Evolutionary conservation across 2,329 filamentous ascomycete genomes (phyloP).

Genomic region (Exophiala sideris): DNA sequence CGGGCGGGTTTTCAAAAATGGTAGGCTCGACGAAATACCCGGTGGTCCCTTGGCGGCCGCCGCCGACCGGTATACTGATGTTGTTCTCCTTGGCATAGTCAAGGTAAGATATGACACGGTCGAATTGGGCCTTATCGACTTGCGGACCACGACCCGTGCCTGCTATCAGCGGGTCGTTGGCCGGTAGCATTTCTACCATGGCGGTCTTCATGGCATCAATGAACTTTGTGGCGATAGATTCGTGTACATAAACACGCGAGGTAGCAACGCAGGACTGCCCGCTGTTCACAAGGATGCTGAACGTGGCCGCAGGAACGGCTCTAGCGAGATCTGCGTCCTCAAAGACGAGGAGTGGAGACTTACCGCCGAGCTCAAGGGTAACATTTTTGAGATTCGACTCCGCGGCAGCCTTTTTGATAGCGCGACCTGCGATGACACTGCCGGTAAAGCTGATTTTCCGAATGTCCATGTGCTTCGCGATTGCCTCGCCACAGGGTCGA

Average conservation of each 20-base stretch:
- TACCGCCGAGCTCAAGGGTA: conserved; percentile 37
- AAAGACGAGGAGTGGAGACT: conserved; percentile 36
- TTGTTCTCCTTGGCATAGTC: conserved; percentile 54
- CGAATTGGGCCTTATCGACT: conserved; percentile 63
- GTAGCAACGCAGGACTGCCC: conserved; percentile 54
- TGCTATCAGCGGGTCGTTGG: conserved; percentile 35
- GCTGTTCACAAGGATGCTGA: conserved; percentile 57
- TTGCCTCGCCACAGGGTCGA: conserved; percentile 55
- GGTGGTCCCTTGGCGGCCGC: conserved; percentile 36
- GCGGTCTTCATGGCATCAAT: conserved; percentile 45
- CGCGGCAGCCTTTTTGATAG: conserved; percentile 32
- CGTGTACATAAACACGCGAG: conserved; percentile 39
- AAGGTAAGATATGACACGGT: conserved; percentile 56
- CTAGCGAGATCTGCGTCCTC: conserved; percentile 35
- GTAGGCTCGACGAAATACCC: conserved; percentile 65
- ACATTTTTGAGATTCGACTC: conserved; percentile 36
- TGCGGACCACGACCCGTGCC: conserved; percentile 57
- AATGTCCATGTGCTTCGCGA: conserved; percentile 32
- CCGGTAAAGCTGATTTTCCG: conserved; percentile 37
- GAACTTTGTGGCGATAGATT: conserved; percentile 46
- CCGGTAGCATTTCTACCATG: conserved; percentile 16
- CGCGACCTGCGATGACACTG: conserved; percentile 30
- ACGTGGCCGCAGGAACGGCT: conserved; percentile 50
- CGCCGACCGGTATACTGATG: conserved; percentile 51
- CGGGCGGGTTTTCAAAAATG: conserved; percentile 56